phyloP scores from a whole-genome alignment of 176 grass and related monocot genomes.

The Lolium multiflorum region DNA sequence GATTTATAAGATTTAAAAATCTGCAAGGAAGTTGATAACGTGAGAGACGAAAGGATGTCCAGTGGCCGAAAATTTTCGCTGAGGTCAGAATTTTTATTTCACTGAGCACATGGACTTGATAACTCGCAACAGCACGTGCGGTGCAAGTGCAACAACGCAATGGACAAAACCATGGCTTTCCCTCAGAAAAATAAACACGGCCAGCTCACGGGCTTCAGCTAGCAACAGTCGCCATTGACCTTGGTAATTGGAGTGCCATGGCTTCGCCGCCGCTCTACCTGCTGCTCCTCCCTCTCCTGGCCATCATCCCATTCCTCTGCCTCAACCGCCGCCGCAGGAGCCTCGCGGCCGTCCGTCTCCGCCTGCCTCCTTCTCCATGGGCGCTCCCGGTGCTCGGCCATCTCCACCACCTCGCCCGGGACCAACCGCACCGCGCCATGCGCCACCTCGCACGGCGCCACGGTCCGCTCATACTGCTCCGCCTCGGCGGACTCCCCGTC shows the following conservation, averaged over 20 bases:
- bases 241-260: not conserved
- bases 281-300: conserved; percentile 10
- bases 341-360: not conserved
- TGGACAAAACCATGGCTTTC: too few species aligned
- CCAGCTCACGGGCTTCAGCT: too few species aligned
- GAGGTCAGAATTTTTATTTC: too few species aligned
- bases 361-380: conserved; percentile 46
- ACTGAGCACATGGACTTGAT: too few species aligned
- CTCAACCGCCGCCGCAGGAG: not conserved
- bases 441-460: conserved; percentile 34
- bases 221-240: not conserved
- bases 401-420: conserved; percentile 42
- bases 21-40: too few species aligned
- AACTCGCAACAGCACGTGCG: too few species aligned
- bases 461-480: conserved; percentile 48
- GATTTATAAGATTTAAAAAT: too few species aligned
- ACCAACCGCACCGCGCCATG: conserved; percentile 49
- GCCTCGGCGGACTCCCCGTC: conserved; percentile 48
- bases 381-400: conserved; percentile 52
- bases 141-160: too few species aligned
- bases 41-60: too few species aligned
- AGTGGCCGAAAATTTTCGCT: too few species aligned
- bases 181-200: too few species aligned
- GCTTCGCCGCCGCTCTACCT: not conserved
- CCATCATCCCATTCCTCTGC: not conserved